Evolutionary conservation across 495 filamentous ascomycete species (phyloP), one percentile per base, ranked within the genome.

Genomic region (Neurospora terricola): DNA sequence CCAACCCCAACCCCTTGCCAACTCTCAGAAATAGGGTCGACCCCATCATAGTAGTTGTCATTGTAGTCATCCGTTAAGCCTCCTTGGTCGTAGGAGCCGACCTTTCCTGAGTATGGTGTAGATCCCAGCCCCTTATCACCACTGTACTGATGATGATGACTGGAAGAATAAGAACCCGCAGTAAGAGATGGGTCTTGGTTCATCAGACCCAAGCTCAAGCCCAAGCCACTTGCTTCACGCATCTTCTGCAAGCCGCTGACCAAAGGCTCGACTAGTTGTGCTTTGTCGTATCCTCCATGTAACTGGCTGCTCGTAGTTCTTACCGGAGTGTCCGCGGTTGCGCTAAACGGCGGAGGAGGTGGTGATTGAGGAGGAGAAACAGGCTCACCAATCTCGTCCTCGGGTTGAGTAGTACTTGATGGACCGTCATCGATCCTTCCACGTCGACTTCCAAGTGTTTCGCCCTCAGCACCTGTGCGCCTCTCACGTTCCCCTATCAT

Each of bases 211-310:
- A 66, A 66, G 21, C 66, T n/a, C 7, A 71, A 11, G 16, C 43
- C 27, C 7, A 71, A 11, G 16, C 45, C 69, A 9, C 71, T 62
- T 11, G 78, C 76, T 42, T 77, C 73, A 21, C 78, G 75, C 76
- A 81, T 81, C 72, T 76, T 82, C 37, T 82, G 77, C 4, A 82
- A 72, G 2, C 79, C 80, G 9, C 74, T 76, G 10, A 70, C 74
- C n/a, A 81, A 70, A 8, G 75, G 79, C 59, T 69, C 77, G 2
- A 82, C 79, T 16, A 79, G 71, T 7, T 71, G 74, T 30, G 75
- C 76, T 34, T 66, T 66, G 54, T 66, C 27, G 14, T 66, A 66
- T 34, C 14, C 12, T 48, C 43, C 43, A 8, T 27, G 48, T 2
- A 59, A 59, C 12, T 7, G 48, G 21, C 23, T 14, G 48, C 11